These are phyloP conservation scores for Climacium dendroides DNA, from an alignment of 225 moss, liverwort and hornwort genomes.

Conservation along the genomic window DNA sequence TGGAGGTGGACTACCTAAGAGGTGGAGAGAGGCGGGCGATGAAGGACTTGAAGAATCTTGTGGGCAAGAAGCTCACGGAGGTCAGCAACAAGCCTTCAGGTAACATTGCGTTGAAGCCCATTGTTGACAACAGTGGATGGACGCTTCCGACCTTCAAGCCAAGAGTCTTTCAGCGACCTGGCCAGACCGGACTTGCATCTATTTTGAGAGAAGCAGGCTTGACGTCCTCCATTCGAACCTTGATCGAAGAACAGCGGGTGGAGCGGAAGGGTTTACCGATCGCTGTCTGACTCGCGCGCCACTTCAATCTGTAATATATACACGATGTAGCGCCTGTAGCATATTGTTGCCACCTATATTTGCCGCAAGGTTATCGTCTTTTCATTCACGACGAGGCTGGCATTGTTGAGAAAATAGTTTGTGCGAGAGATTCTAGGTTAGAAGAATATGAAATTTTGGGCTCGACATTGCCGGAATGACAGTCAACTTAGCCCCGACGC, in stretches of 20 bases:
- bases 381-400: slow-evolving; percentile 8
- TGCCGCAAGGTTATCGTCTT: not conserved
- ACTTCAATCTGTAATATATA: slow-evolving; percentile 3
- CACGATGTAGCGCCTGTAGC: slow-evolving; percentile 1
- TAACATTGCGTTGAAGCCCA: not conserved
- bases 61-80: not conserved
- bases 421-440: slow-evolving; percentile 18
- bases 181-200: slow-evolving; percentile 29
- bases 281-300: not conserved
- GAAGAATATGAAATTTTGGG: not conserved
- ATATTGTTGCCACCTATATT: not conserved
- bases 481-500: not conserved
- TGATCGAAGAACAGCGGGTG: not conserved
- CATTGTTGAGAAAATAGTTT: slow-evolving; percentile 21
- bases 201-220: slow-evolving; percentile 39
- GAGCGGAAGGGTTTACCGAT: not conserved
- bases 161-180: slow-evolving; percentile 20
- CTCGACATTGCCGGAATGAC: slow-evolving; percentile 7
- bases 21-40: not conserved
- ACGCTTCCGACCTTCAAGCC: slow-evolving; percentile 44
- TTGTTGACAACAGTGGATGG: slow-evolving; percentile 31
- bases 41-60: slow-evolving; percentile 8
- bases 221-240: slow-evolving; percentile 1
- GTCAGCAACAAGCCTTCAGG: not conserved
- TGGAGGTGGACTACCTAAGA: slow-evolving; percentile 38